phyloP scores from a whole-genome alignment of 257 asterid species.

The Linaria vulgaris region DNA sequence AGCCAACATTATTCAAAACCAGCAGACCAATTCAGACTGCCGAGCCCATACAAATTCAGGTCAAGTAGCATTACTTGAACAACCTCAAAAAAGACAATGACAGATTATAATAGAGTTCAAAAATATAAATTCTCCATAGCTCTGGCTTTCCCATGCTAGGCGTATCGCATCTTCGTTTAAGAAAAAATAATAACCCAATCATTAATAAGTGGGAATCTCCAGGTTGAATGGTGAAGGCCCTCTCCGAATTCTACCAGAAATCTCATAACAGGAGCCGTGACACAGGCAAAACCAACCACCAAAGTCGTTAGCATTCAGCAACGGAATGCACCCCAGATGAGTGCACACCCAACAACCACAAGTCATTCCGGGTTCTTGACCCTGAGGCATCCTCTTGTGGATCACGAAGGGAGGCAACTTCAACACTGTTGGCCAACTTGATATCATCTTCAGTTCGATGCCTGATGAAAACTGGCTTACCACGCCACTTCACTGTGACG shows the following conservation, averaged over 20 bases:
- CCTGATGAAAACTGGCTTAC: conserved; percentile 87
- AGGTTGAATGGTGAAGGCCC: conserved; percentile 91
- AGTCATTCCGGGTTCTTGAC: conserved; percentile 95
- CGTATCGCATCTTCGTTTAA: not conserved
- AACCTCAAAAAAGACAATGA: conserved; percentile 11
- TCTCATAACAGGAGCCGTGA: conserved; percentile 85
- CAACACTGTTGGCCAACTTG: conserved; percentile 74
- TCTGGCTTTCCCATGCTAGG: conserved; percentile 12
- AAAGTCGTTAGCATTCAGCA: conserved; percentile 92
- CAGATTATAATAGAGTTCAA: conserved; percentile 16
- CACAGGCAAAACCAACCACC: conserved; percentile 99
- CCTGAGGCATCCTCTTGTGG: conserved; percentile 84
- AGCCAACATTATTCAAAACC: conserved; percentile 32
- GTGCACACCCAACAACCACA: conserved; percentile 83
- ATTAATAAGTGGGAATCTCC: conserved; percentile 79
- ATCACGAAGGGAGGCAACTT: conserved; percentile 70
- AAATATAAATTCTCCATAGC: conserved; percentile 17
- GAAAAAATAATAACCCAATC: conserved; percentile 50
- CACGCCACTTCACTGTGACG: conserved; percentile 95
- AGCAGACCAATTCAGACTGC: conserved; percentile 24
- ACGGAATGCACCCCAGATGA: conserved; percentile 83
- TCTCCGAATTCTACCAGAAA: conserved; percentile 85
- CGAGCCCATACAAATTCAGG: conserved; percentile 13
- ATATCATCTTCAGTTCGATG: conserved; percentile 76
- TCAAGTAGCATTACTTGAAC: conserved; percentile 9